Base-by-base conservation (phyloP, 1,284 basidiomycete species). In the Anthracocystis walkeri region DNA sequence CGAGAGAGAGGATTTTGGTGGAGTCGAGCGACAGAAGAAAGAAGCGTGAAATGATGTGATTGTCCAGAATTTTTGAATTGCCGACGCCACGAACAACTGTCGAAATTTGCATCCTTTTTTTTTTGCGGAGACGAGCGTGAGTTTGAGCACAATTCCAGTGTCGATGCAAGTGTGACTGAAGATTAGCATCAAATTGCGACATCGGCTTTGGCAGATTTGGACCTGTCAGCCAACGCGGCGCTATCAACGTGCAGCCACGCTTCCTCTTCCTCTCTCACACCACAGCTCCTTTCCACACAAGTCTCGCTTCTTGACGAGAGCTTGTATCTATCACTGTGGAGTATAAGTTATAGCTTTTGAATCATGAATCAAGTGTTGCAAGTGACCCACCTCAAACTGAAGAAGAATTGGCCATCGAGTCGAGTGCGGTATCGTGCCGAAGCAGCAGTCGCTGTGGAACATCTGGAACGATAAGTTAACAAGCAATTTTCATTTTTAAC, bases 401-500 rank as follows among this genome's bases (percentile, higher is more conserved):
- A 10, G 11, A 10, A 12, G 11, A 33, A 12, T 12, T 12, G 33
- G 11, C 6, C 2, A 7, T 33, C 7, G 33, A 38, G 35, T 38
- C 12, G 14, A 38, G 35, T 38, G 35, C 35, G 35, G 35, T 16
- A 14, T 38, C 35, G 12, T 38, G 35, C 35, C 35, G 1, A 46
- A 27, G 44, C 21, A 46, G 44, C 44, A 46, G 48, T 49, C 49
- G 67, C 61, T 46, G 67, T 57, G 67, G 68, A 38, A 65, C 58
- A 29, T 71, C 68, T 71, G 63, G 68, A 71, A 71, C 68, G 68
- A 71, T 11, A 70, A 61, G 62, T 70, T 65, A 65, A 65, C 58
- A 70, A 52, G 46, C 23, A 10, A 20, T 59, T 50, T 20, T 51
- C 11, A 20, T 12, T 5, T 35, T 16, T 25, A n/a, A 42, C 31